Evolutionary conservation across 208 protist genomes (phyloP).

Genomic region (Wallacemonas collosoma): DNA sequence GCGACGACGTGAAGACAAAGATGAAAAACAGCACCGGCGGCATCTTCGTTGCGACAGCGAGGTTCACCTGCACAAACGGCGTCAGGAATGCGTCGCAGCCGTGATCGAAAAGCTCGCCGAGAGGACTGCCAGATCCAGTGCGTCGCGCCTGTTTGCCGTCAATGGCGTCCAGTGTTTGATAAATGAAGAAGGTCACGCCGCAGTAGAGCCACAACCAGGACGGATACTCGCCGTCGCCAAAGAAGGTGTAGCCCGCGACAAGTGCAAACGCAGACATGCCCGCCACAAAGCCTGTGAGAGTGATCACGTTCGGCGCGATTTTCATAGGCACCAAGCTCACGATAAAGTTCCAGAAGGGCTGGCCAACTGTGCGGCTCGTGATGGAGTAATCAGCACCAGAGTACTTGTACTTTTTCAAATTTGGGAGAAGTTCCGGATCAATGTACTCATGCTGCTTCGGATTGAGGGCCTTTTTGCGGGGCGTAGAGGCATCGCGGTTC

Average conservation of each 20-base stretch:
- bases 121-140: conserved; percentile 86
- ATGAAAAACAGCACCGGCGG: conserved; percentile 45
- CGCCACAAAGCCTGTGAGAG: conserved; percentile 80
- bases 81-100: conserved; percentile 93
- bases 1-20: conserved; percentile 50
- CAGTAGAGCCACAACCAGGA: conserved; percentile 88
- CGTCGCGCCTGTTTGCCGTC: conserved; percentile 96
- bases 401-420: conserved; percentile 88
- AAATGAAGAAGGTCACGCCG: conserved; percentile 69
- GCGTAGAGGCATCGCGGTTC: background rate
- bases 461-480: conserved; percentile 39
- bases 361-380: conserved; percentile 68
- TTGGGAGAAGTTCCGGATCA: conserved; percentile 55
- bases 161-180: conserved; percentile 95
- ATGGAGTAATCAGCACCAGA: conserved; percentile 70
- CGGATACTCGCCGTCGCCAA: conserved; percentile 62
- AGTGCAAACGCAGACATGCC: conserved; percentile 70
- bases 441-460: conserved; percentile 63
- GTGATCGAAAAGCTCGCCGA: conserved; percentile 97
- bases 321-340: conserved; percentile 85
- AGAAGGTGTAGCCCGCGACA: conserved; percentile 64
- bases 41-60: conserved; percentile 48
- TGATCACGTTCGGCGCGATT: conserved; percentile 89
- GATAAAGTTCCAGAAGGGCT: conserved; percentile 89
- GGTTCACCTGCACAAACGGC: conserved; percentile 72